Evolutionary conservation across 2,329 filamentous ascomycete species (phyloP).

Genomic region (Ophiocordyceps camponoti-leonardi): DNA sequence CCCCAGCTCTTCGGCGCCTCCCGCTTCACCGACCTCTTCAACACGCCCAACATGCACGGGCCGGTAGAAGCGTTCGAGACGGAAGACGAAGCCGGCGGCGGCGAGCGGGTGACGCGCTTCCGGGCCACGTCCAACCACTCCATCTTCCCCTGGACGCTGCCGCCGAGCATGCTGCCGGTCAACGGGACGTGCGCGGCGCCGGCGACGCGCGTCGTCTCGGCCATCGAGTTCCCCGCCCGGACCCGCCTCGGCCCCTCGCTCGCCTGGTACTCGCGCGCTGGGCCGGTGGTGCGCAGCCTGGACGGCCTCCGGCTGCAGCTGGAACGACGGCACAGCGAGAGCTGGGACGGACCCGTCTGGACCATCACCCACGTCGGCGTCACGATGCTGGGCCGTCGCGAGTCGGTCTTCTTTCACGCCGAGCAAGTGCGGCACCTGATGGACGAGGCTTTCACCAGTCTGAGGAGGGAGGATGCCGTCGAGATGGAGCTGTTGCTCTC

Average conservation of each 20-base stretch:
- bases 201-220: constrained; percentile 51
- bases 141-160: constrained; percentile 87
- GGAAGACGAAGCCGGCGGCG: constrained; percentile 26
- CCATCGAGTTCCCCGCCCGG: constrained; percentile 42
- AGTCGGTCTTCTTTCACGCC: constrained; percentile 65
- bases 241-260: constrained; percentile 17
- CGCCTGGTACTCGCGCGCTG: constrained; percentile 15
- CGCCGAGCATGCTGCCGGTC: constrained; percentile 51
- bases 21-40: constrained; percentile 64
- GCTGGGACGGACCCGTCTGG: constrained; percentile 31
- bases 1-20: constrained; percentile 78
- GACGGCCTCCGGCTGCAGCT: constrained; percentile 47
- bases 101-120: constrained; percentile 18
- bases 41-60: constrained; percentile 49
- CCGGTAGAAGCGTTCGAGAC: constrained; percentile 18
- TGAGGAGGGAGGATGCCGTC: constrained; percentile 55
- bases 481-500: constrained; percentile 48
- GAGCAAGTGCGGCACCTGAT: constrained; percentile 59
- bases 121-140: constrained; percentile 58
- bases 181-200: constrained; percentile 67
- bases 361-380: constrained; percentile 68
- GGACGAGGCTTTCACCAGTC: constrained; percentile 70
- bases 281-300: constrained; percentile 31
- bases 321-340: constrained; percentile 39
- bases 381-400: constrained; percentile 68